Base-by-base conservation (phyloP, 768 basidiomycete species). In the Trametes villosa region DNA sequence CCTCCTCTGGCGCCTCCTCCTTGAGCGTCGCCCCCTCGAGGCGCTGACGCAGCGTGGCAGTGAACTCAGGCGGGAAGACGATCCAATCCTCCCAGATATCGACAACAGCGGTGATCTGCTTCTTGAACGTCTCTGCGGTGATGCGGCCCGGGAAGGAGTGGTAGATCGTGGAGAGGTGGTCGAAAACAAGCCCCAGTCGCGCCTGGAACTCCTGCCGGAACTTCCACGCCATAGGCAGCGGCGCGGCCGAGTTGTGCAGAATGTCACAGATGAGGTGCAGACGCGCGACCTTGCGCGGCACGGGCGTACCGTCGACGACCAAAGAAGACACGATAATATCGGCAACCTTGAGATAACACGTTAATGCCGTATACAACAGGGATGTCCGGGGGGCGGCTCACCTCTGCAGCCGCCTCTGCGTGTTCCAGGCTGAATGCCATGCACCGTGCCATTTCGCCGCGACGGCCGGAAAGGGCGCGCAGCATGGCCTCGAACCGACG, bases 81-180 rank as follows among this genome's bases (percentile, higher is more conserved):
- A 98, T 96, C 95, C 96, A 96, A 71, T 97, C 90, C 70, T 98
- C 97, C 95, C 97, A 98, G 30, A 98, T 89, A 68, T 98, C 96
- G 6, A 98, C 82, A 18, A 98, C 86, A 9, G 87, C 78, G 6
- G 86, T 87, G 60, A 98, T 93, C 74, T 98, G 94, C 65, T 89
- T 89, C 77, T 91, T 96, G 82, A 98, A 99, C 1, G 90, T 88
- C 65, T 98, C 96, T 13, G 96, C 96, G 2, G 95, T 96, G 72
- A 99, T 95, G 50, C 94, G 83, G 2, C 96, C 96, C 2, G 95
- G 94, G 72, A 98, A 98, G 9, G 95, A 95, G 63, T 94, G 91
- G 71, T 97, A 95, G 54, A 99, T 93, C 46, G 88, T 91, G 24
- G 90, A 91, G 30, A 99, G 81, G 72, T 99, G 97, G 69, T 97